Evolutionary conservation across 495 filamentous ascomycete species (phyloP).

Genomic region (Acidomyces sp.): DNA sequence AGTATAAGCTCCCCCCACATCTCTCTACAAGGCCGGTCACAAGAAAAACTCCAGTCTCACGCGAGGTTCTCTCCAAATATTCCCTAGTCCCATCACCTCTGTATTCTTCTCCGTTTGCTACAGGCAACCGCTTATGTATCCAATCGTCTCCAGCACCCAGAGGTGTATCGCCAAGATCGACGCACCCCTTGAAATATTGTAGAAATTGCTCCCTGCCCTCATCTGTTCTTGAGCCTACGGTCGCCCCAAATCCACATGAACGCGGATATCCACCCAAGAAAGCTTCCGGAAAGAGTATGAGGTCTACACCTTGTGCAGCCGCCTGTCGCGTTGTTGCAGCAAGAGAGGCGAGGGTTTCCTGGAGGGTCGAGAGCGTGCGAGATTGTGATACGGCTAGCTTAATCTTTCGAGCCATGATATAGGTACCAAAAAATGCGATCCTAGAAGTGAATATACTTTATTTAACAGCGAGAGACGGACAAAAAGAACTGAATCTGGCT

Average conservation of each 20-base stretch:
- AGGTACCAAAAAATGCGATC: too few species aligned
- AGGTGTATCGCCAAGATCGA: constrained; percentile 81
- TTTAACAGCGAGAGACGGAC: too few species aligned
- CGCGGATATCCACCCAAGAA: constrained; percentile 90
- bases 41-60: constrained; percentile 66
- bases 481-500: too few species aligned
- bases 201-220: constrained; percentile 74
- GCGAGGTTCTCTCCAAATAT: constrained; percentile 57
- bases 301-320: constrained; percentile 43
- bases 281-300: constrained; percentile 86
- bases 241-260: constrained; percentile 61
- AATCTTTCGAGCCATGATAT: constrained; percentile 35
- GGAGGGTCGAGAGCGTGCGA: constrained; percentile 50
- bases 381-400: constrained; percentile 68
- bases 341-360: constrained; percentile 54
- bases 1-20: constrained; percentile 72
- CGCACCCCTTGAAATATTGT: constrained; percentile 59
- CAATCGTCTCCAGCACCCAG: constrained; percentile 59
- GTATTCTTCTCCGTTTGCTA: constrained; percentile 29
- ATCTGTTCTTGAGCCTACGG: constrained; percentile 53
- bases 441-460: too few species aligned
- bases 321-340: constrained; percentile 41
- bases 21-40: constrained; percentile 69
- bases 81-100: constrained; percentile 83
- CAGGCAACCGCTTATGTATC: constrained; percentile 48